These are phyloP conservation scores for Apodospora peruviana DNA, from an alignment of 495 filamentous ascomycete genomes.

Conservation along the genomic window DNA sequence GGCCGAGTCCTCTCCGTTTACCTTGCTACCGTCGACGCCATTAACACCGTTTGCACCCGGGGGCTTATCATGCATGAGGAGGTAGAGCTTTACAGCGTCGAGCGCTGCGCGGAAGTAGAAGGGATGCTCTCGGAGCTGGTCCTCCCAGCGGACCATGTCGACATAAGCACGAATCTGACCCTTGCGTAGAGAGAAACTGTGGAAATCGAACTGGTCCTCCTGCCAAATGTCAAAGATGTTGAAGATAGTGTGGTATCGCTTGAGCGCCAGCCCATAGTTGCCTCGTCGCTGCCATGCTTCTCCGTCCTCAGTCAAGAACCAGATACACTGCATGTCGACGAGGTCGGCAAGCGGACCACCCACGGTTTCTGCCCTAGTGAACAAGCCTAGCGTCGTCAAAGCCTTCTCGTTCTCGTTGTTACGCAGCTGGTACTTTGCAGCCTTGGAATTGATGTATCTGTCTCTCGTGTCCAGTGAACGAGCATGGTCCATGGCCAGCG, in stretches of 20 bases:
- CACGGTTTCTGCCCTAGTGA: conserved; percentile 79
- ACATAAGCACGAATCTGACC: conserved; percentile 93
- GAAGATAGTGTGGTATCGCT: conserved; percentile 78
- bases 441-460: conserved; percentile 97
- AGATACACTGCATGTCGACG: conserved; percentile 97
- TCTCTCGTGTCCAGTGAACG: conserved; percentile 79
- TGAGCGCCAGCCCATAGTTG: conserved; percentile 79
- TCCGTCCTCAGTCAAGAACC: conserved; percentile 94
- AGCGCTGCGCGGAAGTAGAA: conserved; percentile 87
- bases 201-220: conserved; percentile 98
- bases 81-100: conserved; percentile 72
- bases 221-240: conserved; percentile 97
- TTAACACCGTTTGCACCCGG: conserved; percentile 52
- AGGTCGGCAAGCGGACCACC: conserved; percentile 88
- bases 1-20: conserved; percentile 53
- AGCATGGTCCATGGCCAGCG: conserved; percentile 84
- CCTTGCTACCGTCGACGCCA: conserved; percentile 35
- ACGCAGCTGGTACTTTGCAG: conserved; percentile 92
- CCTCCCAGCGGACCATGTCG: conserved; percentile 95
- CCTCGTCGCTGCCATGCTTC: conserved; percentile 81
- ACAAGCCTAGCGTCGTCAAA: conserved; percentile 84
- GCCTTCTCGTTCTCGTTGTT: conserved; percentile 85
- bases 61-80: conserved; percentile 74
- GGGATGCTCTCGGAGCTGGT: conserved; percentile 81
- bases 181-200: conserved; percentile 91